A percentile compares a stretch with the other conserved stretches of the same genome.
phyloP scores from a whole-genome alignment of 192 early-diverging fungal genomes.

The Paraglomus occultum region DNA sequence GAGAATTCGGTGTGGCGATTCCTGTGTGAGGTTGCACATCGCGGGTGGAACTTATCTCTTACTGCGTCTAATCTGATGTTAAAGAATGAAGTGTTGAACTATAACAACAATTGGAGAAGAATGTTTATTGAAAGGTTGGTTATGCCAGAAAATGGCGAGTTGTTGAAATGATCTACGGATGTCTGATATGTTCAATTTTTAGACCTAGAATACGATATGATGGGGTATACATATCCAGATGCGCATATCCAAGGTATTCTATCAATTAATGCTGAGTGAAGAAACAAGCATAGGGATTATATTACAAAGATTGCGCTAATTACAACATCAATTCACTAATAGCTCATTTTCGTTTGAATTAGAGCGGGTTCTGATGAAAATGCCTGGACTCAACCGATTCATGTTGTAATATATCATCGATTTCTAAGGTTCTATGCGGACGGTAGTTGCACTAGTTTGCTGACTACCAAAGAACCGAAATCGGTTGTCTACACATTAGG shows the following conservation, averaged over 20 bases:
- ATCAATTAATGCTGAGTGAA: neutral
- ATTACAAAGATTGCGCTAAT: neutral
- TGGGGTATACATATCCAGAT: conserved; percentile 45
- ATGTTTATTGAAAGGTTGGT: conserved; percentile 43
- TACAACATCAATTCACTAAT: neutral
- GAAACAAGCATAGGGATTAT: neutral
- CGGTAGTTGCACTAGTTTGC: conserved; percentile 36
- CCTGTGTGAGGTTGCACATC: conserved; percentile 34
- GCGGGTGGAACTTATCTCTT: neutral
- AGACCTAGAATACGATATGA: conserved; percentile 41
- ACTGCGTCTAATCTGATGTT: neutral
- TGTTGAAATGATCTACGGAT: neutral
- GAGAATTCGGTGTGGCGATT: conserved; percentile 37
- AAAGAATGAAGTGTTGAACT: conserved; percentile 30
- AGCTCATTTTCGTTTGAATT: neutral
- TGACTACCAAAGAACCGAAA: conserved; percentile 33
- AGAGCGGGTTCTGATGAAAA: conserved; percentile 38
- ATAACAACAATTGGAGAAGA: conserved; percentile 34
- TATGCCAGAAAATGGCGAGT: neutral
- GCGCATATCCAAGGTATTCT: conserved; percentile 38
- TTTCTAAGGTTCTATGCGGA: conserved; percentile 44
- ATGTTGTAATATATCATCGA: conserved; percentile 46
- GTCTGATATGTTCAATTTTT: neutral
- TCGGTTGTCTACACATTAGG: conserved; percentile 31
- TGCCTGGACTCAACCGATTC: conserved; percentile 40